Conservation (phyloP, 1,284 basidiomycete species). For the Sutorius eximius region DNA sequence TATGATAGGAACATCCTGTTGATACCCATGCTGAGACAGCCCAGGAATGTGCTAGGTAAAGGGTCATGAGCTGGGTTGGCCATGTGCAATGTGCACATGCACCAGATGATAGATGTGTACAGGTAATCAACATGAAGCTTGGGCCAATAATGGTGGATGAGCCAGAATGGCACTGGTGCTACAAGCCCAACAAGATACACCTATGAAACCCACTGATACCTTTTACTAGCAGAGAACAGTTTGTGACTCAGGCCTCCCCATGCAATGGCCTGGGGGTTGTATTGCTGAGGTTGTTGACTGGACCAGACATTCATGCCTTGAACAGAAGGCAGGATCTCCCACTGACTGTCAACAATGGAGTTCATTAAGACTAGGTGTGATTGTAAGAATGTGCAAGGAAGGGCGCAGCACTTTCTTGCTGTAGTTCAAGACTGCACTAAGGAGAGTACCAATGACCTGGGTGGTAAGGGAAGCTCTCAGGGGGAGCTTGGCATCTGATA, state of each 20-base stretch:
- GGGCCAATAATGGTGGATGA: slow-evolving; percentile 45
- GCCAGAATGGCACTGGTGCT: slow-evolving; percentile 57
- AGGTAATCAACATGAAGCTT: slow-evolving; percentile 44
- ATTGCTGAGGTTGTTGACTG: slow-evolving; percentile 55
- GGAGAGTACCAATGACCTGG: slow-evolving; percentile 53
- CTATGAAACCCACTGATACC: slow-evolving; percentile 59
- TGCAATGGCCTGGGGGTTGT: slow-evolving; percentile 64
- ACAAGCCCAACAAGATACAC: slow-evolving; percentile 55
- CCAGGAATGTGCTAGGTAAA: slow-evolving; percentile 37
- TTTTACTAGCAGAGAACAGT: slow-evolving; percentile 53
- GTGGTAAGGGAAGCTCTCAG: slow-evolving; percentile 64
- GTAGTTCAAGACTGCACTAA: slow-evolving; percentile 52
- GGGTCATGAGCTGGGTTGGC: background rate
- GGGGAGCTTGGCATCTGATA: slow-evolving; percentile 60
- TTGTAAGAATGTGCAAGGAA: too few relatives aligned
- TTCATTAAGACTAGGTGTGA: slow-evolving; percentile 49
- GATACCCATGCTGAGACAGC: slow-evolving; percentile 54
- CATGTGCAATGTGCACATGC: background rate
- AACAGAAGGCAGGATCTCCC: slow-evolving; percentile 46
- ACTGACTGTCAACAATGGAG: slow-evolving; percentile 54
- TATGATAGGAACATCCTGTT: slow-evolving; percentile 43
- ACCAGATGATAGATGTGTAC: slow-evolving; percentile 49
- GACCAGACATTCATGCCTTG: slow-evolving; percentile 64
- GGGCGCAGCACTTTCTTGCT: too few relatives aligned
- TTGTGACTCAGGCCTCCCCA: slow-evolving; percentile 64